Base-by-base conservation (phyloP, 2,329 filamentous ascomycete species). In the Diaporthe citriasiana region DNA sequence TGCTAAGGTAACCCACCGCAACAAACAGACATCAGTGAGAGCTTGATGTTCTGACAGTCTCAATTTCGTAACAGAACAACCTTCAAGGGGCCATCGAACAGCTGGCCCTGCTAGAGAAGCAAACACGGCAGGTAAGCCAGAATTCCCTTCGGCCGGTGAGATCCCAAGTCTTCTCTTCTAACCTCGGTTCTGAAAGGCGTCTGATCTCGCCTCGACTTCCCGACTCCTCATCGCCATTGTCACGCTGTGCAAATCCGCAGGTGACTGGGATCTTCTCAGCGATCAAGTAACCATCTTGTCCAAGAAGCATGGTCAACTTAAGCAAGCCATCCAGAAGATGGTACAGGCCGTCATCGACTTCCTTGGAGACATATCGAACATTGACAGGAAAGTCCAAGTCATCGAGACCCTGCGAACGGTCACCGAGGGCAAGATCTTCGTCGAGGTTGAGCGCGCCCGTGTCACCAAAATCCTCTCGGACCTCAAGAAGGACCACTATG, bases 231-330 rank as follows among this genome's bases (percentile, higher is more conserved):
- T 97, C 81, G 88, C 92, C 76, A 97, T 99, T 83, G 94, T 97
- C 83, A 97, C 94, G 82, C 91, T 98, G 87, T 96, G 95, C 87
- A 98, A 98, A 86, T 89, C 97, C 84, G 92, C 94, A 27, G 93
- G 93, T 78, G 95, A 99, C 84, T 99, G 97, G 97, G 92, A 91
- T 83, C 87, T 98, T 81, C 90, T 99, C 85, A 98, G 98, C 83
- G 97, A 99, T 86, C 97, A 99, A 86, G 94, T 98, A 76, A 89
- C 98, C 80, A 89, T 98, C 77, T 89, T 99, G 73, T 98, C 97
- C 78, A 99, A 99, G 92, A 99, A 99, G 88, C 97, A 99, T 93
- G 94, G 95, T 80, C 97, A 99, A 88, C 95, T 99, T 82, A 99
- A 99, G 86, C 97, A 98, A 86, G 97, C 97, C 81, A 97, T 95